Percentiles rank a stretch among this genome's conserved stretches.
These are phyloP conservation scores for Abelmoschus esculentus DNA, from an alignment of 345 rosid species.

Conservation along the genomic window DNA sequence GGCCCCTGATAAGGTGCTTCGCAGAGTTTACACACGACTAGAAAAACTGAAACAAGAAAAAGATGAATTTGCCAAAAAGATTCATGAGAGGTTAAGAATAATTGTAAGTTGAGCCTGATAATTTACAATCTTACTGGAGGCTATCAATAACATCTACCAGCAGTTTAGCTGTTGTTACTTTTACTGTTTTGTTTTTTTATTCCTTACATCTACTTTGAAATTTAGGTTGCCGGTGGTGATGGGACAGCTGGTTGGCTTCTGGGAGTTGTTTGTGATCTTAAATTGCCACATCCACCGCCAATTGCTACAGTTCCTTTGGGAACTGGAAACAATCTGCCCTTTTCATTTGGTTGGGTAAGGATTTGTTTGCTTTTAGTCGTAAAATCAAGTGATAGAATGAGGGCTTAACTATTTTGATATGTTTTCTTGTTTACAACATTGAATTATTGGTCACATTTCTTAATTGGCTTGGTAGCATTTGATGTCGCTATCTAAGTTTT, in stretches of 20 bases:
- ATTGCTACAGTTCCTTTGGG: conserved; percentile 92
- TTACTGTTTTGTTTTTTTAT: neutral
- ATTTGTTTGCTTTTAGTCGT: neutral
- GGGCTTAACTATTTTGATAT: neutral
- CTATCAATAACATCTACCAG: neutral
- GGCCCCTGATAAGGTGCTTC: conserved; percentile 31
- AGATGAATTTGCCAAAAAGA: conserved; percentile 33
- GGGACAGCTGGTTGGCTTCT: conserved; percentile 6
- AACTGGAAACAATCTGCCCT: conserved; percentile 92
- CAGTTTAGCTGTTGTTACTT: neutral
- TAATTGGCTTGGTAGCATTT: neutral
- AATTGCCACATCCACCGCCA: conserved; percentile 17
- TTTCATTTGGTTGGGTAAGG: conserved; percentile 91
- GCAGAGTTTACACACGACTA: conserved; percentile 43
- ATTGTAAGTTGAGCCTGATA: conserved; percentile 25
- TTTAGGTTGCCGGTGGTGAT: too few species aligned
- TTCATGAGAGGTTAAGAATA: conserved; percentile 29
- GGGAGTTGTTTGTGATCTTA: too few species aligned
- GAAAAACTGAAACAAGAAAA: conserved; percentile 45
- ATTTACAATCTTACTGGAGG: neutral
- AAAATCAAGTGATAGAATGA: neutral
- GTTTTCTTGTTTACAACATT: neutral
- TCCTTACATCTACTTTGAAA: too few species aligned
- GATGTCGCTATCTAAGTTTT: neutral
- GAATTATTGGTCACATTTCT: neutral